Base-by-base conservation (phyloP, 495 filamentous ascomycete species). In the Penicillium longicatenatum region DNA sequence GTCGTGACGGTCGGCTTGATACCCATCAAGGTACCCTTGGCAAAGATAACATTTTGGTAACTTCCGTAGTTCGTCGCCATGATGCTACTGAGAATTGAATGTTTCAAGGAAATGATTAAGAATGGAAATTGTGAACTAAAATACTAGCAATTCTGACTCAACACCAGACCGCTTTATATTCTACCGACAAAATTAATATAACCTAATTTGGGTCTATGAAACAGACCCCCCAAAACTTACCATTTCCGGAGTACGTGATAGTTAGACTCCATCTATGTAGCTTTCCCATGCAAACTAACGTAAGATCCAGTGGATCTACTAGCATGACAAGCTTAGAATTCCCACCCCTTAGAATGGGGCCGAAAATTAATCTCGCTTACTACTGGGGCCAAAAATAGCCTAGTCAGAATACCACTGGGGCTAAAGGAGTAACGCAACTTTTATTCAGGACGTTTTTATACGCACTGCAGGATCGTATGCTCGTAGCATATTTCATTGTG, bases 1-100 rank as follows among this genome's bases (percentile, higher is more conserved):
- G 84, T 87, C 0, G 83, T 86, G 35, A 86, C 75, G 21, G 71
- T 71, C 4, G 84, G 84, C 43, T 75, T 67, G 24, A 70, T 65
- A 58, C 75, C 74, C 35, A 69, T 58, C n/a, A 79, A 63, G 57
- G 82, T 71, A 33, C 82, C 82, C 55, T 77, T 74, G 55, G 67
- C 66, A 54, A 82, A 83, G 50, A 85, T 76, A 24, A 80, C 71
- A 6, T 70, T 64, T 54, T 81, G 79, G 55, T 80, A 81, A 48
- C 69, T 71, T 48, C 74, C 73, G 60, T 77, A 76, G 6, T 67
- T 77, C 46, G 70, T 66, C 19, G 71, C 55, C 75, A 78, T 78
- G 44, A 17, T 39, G 16, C 5, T 6, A 16, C 0, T 35, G 31
- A 35, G 4, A n/a, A n/a, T 3, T n/a, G 9, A 39, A n/a, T n/a